phyloP scores from a whole-genome alignment of 2,329 filamentous ascomycete species.

The Pyrenochaeta sp. region DNA sequence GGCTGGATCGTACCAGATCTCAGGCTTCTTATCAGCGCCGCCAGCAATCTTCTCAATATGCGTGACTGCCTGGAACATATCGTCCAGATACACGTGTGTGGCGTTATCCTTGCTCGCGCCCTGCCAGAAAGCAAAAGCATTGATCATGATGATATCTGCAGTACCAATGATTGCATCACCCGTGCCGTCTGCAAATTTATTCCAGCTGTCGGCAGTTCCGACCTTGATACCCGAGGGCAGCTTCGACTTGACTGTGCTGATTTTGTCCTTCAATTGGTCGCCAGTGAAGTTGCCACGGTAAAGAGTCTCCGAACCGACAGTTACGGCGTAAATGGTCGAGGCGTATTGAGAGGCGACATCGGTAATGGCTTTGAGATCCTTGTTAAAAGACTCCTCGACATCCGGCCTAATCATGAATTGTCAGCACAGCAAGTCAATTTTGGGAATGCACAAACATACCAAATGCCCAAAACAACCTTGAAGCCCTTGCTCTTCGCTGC shows the following conservation, averaged over 20 bases:
- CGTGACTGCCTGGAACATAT: conserved; percentile 68
- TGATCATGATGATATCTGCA: conserved; percentile 69
- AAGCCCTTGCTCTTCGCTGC: conserved; percentile 70
- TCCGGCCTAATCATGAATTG: conserved; percentile 60
- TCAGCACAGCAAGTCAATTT: too few species aligned
- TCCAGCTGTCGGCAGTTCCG: conserved; percentile 76
- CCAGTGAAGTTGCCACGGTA: conserved; percentile 74
- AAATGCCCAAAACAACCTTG: conserved; percentile 74
- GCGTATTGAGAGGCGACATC: conserved; percentile 58
- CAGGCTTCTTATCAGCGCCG: conserved; percentile 59
- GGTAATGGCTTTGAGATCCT: conserved; percentile 67
- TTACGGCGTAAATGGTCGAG: conserved; percentile 71
- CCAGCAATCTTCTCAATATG: conserved; percentile 69
- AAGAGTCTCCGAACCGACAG: conserved; percentile 73
- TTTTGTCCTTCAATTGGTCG: conserved; percentile 65
- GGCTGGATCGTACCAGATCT: conserved; percentile 65
- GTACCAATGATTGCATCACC: conserved; percentile 69
- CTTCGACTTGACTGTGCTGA: conserved; percentile 66
- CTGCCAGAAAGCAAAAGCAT: conserved; percentile 79
- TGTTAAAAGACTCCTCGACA: conserved; percentile 65
- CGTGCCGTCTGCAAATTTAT: conserved; percentile 73
- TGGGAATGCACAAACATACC: too few species aligned
- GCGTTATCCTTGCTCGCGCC: conserved; percentile 65
- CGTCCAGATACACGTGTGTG: conserved; percentile 70
- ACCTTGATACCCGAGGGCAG: conserved; percentile 62